Percentiles rank a stretch among this genome's conserved stretches.
These are phyloP conservation scores for Starmerella scarabaei DNA, from an alignment of 805 yeast species.

Conservation along the genomic window DNA sequence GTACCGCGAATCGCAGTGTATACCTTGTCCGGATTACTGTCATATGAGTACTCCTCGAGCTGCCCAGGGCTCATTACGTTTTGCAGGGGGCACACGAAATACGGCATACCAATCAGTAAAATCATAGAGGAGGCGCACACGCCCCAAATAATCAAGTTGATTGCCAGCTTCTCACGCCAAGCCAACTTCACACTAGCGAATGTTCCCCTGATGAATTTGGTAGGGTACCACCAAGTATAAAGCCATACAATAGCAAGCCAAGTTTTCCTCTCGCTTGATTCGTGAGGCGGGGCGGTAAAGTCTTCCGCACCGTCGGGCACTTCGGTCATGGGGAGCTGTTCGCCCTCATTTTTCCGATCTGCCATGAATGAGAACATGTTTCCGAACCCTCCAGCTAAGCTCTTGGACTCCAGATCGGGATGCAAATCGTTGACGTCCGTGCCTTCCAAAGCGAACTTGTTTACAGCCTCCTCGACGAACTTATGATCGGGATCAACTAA, in stretches of 20 bases:
- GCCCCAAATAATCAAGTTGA: constrained; percentile 32
- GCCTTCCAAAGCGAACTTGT: constrained; percentile 19
- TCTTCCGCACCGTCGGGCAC: constrained; percentile 27
- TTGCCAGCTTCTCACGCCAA: constrained; percentile 34
- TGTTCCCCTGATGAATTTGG: constrained; percentile 25
- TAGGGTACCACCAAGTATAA: constrained; percentile 33
- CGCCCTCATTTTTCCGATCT: constrained; percentile 7
- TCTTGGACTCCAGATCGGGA: constrained; percentile 26
- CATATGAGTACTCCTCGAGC: constrained; percentile 24
- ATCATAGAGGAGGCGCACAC: constrained; percentile 26
- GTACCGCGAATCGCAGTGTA: constrained; percentile 30
- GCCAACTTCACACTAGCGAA: constrained; percentile 30
- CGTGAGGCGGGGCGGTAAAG: constrained; percentile 21
- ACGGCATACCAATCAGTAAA: constrained; percentile 30
- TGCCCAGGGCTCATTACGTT: constrained; percentile 28
- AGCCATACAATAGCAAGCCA: constrained; percentile 31
- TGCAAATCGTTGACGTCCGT: constrained; percentile 16
- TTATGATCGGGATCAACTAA: constrained; percentile 29
- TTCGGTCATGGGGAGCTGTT: neutral
- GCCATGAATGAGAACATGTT: constrained; percentile 28
- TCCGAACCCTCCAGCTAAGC: constrained; percentile 28
- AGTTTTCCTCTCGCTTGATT: constrained; percentile 24
- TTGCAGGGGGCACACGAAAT: constrained; percentile 31
- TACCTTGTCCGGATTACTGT: constrained; percentile 25
- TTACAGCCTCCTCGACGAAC: constrained; percentile 27